Conservation (phyloP, 2,329 filamentous ascomycete genomes). For the Fusarium sp. region DNA sequence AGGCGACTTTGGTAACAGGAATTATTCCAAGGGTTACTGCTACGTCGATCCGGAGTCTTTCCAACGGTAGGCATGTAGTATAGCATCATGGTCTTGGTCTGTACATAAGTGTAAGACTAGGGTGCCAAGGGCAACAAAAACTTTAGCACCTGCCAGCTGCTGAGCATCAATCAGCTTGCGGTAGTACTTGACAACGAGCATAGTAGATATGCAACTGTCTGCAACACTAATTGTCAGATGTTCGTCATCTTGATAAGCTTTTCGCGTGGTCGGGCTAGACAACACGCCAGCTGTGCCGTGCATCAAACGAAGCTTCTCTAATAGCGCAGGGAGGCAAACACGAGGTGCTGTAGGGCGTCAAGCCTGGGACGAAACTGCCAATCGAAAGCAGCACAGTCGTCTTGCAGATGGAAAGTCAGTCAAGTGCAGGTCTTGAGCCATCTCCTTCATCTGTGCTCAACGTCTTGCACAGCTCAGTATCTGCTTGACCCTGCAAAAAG, state of each 20-base stretch:
- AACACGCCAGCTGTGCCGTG: background rate
- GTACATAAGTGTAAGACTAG: background rate
- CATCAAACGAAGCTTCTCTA: background rate
- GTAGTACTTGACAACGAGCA: background rate
- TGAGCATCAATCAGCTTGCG: background rate
- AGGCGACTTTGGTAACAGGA: constrained; percentile 1
- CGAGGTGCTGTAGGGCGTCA: background rate
- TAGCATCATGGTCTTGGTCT: background rate
- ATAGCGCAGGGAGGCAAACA: background rate
- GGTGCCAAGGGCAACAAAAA: background rate
- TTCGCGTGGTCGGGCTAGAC: background rate
- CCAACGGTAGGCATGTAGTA: constrained; percentile 10
- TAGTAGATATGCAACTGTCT: constrained; percentile 2
- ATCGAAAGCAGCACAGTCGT: constrained; percentile 20
- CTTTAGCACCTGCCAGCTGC: background rate
- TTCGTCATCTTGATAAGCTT: constrained; percentile 4
- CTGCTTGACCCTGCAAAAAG: constrained; percentile 24
- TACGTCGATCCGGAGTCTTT: constrained; percentile 14
- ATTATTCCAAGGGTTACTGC: constrained; percentile 16
- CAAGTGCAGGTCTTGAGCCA: constrained; percentile 10
- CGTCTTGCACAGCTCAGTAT: constrained; percentile 10
- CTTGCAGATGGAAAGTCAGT: constrained; percentile 26
- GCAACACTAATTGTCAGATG: constrained; percentile 1
- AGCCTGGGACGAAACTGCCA: constrained; percentile 25
- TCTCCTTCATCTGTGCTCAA: constrained; percentile 11